Conservation (phyloP, 1,139 yeast genomes). For the Zygoascus sp. region DNA sequence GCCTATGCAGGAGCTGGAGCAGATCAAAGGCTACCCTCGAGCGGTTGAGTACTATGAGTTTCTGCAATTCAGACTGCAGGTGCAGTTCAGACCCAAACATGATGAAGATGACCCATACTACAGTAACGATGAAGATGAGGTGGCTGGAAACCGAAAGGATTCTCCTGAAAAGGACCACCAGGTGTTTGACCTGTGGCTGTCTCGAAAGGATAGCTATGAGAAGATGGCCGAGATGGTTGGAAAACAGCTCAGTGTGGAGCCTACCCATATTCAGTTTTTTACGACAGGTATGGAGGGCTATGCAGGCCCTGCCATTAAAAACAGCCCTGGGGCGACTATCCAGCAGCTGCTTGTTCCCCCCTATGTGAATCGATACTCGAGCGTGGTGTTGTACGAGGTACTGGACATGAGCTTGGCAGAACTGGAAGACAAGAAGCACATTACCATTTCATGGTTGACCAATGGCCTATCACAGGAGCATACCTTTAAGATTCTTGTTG, state of each 20-base stretch:
- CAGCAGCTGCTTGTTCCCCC: conserved; percentile 42
- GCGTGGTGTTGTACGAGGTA: conserved; percentile 54
- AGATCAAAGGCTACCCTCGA: conserved; percentile 28
- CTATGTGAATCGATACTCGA: conserved; percentile 35
- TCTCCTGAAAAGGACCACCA: conserved; percentile 41
- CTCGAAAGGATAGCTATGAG: conserved; percentile 54
- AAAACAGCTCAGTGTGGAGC: conserved; percentile 48
- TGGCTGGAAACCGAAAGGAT: conserved; percentile 21
- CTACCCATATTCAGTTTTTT: conserved; percentile 57
- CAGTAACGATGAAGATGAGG: conserved; percentile 41
- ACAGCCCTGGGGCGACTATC: conserved; percentile 28
- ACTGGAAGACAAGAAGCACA: conserved; percentile 66
- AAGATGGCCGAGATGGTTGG: conserved; percentile 61
- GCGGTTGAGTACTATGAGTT: conserved; percentile 58
- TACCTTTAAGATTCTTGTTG: conserved; percentile 63
- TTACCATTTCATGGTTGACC: conserved; percentile 41
- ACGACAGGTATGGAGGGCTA: conserved; percentile 36
- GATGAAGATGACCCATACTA: conserved; percentile 17
- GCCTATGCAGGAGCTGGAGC: conserved; percentile 21
- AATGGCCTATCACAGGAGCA: conserved; percentile 46
- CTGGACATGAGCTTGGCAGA: conserved; percentile 71
- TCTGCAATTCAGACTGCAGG: conserved; percentile 61
- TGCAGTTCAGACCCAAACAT: conserved; percentile 51
- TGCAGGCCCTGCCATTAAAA: conserved; percentile 30
- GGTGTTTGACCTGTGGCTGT: conserved; percentile 63